Percentiles rank a stretch among this genome's conserved stretches.
phyloP scores from a whole-genome alignment of 225 moss, liverwort and hornwort genomes.

The Polytrichum formosum region DNA sequence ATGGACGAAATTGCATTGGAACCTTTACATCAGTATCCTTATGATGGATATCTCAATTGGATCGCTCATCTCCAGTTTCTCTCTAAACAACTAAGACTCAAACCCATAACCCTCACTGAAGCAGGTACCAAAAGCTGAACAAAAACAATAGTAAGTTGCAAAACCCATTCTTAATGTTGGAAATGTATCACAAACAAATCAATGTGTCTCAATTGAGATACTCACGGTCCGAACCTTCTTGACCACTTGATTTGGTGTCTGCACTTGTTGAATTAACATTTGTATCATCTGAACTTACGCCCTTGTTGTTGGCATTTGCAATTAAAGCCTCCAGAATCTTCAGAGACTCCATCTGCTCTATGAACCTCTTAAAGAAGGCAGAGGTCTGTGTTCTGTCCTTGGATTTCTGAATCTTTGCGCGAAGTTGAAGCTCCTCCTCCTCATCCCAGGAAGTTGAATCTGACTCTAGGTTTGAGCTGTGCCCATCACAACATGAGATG shows the following conservation, averaged over 20 bases:
- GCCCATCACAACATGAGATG: slow-evolving; percentile 23
- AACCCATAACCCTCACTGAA: no score
- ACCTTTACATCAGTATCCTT: no score
- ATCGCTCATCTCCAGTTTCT: no score
- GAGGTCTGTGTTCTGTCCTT: slow-evolving; percentile 65
- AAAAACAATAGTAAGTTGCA: no score
- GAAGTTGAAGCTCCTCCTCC: slow-evolving; percentile 43
- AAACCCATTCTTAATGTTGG: no score
- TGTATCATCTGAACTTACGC: no score
- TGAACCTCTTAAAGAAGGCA: slow-evolving; percentile 52
- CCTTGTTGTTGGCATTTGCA: slow-evolving; percentile 10
- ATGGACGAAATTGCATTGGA: no score
- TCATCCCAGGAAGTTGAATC: slow-evolving; percentile 11
- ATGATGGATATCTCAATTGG: no score
- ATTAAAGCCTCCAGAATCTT: slow-evolving; percentile 52
- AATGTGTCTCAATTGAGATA: no score
- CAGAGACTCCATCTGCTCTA: slow-evolving; percentile 66
- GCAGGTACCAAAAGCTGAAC: no score
- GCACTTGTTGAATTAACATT: background rate
- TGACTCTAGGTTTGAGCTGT: background rate
- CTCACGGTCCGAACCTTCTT: slow-evolving; percentile 8
- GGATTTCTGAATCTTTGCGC: slow-evolving; percentile 44
- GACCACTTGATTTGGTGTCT: slow-evolving; percentile 13
- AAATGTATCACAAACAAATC: no score
- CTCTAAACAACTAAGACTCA: no score